Evolutionary conservation across 192 early-diverging fungal species (phyloP).

Genomic region (Coemansia sp.): DNA sequence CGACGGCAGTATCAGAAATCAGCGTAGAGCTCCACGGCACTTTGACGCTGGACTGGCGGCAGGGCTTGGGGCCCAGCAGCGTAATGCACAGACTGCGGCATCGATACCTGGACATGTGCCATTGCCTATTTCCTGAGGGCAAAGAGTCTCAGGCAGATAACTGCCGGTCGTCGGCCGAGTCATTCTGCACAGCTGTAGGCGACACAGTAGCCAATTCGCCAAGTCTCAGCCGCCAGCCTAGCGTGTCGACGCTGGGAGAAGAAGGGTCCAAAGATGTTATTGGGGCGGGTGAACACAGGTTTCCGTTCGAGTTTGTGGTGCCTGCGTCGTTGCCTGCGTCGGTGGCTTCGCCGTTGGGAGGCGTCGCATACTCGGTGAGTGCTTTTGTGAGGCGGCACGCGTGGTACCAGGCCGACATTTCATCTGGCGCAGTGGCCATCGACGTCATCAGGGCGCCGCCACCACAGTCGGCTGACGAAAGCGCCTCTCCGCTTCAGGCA

Average conservation of each 20-base stretch:
- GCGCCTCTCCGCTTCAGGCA: background rate
- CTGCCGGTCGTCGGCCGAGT: conserved; percentile 3
- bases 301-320: conserved; percentile 38
- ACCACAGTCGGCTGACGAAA: background rate
- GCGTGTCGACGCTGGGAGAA: background rate
- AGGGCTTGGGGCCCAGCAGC: conserved; percentile 35
- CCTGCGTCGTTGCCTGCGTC: conserved; percentile 27
- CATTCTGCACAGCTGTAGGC: background rate
- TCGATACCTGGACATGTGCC: conserved; percentile 15
- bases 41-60: conserved; percentile 30
- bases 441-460: conserved; percentile 16
- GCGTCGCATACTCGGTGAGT: conserved; percentile 12
- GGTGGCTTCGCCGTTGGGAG: conserved; percentile 24
- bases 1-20: conserved; percentile 11
- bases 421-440: conserved; percentile 10
- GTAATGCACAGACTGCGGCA: conserved; percentile 8
- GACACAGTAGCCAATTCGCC: background rate
- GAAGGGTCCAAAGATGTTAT: no score
- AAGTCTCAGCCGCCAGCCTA: background rate
- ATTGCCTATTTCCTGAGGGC: conserved; percentile 16
- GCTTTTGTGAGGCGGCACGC: conserved; percentile 12
- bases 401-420: conserved; percentile 12
- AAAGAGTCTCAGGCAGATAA: conserved; percentile 2
- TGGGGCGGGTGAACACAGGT: conserved; percentile 36
- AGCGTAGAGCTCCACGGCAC: conserved; percentile 20